These are phyloP conservation scores for Aegilops longissima DNA, from an alignment of 176 grass and related monocot species.

Conservation along the genomic window DNA sequence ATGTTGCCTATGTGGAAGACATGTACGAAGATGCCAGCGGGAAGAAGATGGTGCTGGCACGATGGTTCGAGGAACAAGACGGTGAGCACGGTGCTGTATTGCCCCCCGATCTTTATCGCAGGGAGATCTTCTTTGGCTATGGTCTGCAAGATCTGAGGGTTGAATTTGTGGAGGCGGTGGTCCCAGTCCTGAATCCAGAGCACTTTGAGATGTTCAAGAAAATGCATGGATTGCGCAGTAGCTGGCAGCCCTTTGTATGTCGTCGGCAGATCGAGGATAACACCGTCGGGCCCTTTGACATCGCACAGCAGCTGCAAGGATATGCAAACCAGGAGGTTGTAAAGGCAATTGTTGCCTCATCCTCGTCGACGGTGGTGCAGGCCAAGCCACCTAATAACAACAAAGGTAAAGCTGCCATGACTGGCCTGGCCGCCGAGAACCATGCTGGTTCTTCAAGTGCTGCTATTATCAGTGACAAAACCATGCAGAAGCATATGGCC, in stretches of 20 bases:
- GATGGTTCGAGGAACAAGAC: conserved; percentile 56
- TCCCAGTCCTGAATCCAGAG: conserved; percentile 44
- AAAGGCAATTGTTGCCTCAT: conserved; percentile 8
- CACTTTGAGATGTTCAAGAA: conserved; percentile 57
- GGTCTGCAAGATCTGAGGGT: conserved; percentile 59
- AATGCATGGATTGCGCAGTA: background rate
- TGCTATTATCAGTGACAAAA: background rate
- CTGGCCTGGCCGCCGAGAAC: background rate
- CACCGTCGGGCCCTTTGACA: conserved; percentile 49
- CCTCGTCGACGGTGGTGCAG: conserved; percentile 32
- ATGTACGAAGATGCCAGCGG: conserved; percentile 49
- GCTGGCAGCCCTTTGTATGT: conserved; percentile 49
- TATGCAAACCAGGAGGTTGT: conserved; percentile 66
- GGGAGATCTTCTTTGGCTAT: conserved; percentile 60
- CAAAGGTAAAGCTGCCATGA: background rate
- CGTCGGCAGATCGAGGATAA: conserved; percentile 41
- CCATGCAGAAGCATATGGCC: background rate
- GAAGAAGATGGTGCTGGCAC: conserved; percentile 54
- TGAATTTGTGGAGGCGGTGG: conserved; percentile 57
- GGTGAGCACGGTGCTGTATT: conserved; percentile 37
- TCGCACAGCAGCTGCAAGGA: conserved; percentile 41
- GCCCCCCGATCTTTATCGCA: conserved; percentile 33
- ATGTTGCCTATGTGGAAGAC: conserved; percentile 66
- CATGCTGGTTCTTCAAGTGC: background rate
- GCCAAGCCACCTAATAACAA: conserved; percentile 26